phyloP scores from a whole-genome alignment of 2,329 filamentous ascomycete species.

The Bipolaris sorokiniana region DNA sequence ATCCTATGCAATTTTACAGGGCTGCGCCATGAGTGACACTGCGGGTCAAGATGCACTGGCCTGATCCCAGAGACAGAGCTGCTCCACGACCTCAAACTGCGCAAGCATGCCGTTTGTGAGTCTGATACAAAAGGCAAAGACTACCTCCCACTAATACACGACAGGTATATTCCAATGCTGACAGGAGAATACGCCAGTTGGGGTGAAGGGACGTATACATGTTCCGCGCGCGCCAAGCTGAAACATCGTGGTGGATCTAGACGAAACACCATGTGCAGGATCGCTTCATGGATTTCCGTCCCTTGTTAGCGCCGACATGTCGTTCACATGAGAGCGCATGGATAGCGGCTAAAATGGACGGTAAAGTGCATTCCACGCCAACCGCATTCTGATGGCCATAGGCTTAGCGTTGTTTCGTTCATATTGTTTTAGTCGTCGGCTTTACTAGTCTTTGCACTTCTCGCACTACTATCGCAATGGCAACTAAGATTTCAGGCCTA shows the following conservation, averaged over 20 bases:
- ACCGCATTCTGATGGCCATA: not conserved
- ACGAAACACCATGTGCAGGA: slow-evolving; percentile 31
- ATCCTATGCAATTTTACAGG: slow-evolving; percentile 16
- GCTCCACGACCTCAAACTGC: not conserved
- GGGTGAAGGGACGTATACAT: not conserved
- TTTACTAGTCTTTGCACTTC: not conserved
- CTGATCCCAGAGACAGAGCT: not conserved
- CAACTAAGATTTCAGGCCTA: not conserved
- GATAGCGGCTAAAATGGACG: not conserved
- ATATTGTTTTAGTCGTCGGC: not conserved
- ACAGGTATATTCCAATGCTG: not conserved
- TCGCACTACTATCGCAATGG: not conserved
- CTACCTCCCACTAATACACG: not conserved
- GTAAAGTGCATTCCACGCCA: not conserved
- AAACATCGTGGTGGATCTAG: slow-evolving; percentile 27
- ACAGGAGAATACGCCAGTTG: not conserved
- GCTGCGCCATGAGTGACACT: slow-evolving; percentile 7
- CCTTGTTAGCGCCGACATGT: not conserved
- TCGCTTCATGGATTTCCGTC: slow-evolving; percentile 22
- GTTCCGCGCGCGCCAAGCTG: slow-evolving; percentile 16
- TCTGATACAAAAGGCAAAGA: not conserved
- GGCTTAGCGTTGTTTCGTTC: not conserved
- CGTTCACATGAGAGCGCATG: not conserved
- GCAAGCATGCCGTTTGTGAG: not conserved
- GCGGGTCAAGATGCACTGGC: slow-evolving; percentile 2